Conservation (phyloP, 129 eudicot genomes). For the Mikania micrantha region DNA sequence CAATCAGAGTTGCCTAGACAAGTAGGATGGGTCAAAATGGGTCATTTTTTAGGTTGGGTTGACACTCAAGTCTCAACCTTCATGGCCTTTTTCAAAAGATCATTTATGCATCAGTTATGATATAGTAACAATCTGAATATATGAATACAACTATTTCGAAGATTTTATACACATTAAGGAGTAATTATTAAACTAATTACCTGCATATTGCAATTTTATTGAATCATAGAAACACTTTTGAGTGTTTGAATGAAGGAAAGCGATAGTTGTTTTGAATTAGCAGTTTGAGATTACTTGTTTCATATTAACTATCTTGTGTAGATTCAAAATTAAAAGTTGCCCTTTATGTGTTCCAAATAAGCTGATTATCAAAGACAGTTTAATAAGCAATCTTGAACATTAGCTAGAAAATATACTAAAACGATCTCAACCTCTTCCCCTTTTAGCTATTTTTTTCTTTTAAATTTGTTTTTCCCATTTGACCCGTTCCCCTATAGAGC, state of each 20-base stretch:
- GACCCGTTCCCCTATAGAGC: neutral
- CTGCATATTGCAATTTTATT: neutral
- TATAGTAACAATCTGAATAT: neutral
- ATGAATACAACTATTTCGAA: too few species aligned
- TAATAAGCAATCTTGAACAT: neutral
- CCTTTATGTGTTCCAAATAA: neutral
- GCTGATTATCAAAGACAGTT: neutral
- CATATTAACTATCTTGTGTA: too few species aligned
- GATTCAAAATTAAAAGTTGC: neutral
- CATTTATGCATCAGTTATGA: neutral
- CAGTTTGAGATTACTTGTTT: too few species aligned
- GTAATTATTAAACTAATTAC: too few species aligned
- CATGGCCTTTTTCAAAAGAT: neutral
- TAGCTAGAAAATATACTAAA: too few species aligned
- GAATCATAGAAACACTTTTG: neutral
- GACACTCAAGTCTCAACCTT: neutral
- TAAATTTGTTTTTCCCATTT: neutral
- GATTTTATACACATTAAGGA: too few species aligned
- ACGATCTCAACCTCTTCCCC: neutral
- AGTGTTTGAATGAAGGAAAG: neutral
- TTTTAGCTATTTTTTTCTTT: neutral
- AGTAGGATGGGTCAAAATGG: neutral
- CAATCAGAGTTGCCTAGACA: neutral
- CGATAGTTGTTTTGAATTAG: neutral
- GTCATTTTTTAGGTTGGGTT: neutral